phyloP scores from a whole-genome alignment of 306 rosid genomes.

The Dalbergia cultrata region DNA sequence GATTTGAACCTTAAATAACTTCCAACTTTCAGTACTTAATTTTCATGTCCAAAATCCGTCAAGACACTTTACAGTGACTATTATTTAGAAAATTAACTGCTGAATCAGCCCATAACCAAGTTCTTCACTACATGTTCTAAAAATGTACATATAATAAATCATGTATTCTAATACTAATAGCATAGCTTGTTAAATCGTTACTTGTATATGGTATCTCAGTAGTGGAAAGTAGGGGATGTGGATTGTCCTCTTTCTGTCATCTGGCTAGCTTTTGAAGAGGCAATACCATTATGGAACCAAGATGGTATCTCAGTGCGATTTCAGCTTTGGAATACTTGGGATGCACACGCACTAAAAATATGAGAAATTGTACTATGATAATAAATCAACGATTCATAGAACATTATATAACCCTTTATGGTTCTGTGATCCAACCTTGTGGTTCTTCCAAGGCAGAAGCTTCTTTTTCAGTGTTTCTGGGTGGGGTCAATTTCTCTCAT shows the following conservation, averaged over 20 bases:
- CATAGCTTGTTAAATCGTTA: not conserved
- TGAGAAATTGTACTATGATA: conserved; percentile 2
- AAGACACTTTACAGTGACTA: not conserved
- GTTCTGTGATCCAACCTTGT: conserved; percentile 35
- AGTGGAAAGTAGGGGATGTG: conserved; percentile 22
- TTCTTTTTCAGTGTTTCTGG: conserved; percentile 24
- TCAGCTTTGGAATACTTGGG: conserved; percentile 52
- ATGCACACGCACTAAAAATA: conserved; percentile 25
- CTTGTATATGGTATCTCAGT: not conserved
- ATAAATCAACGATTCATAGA: conserved; percentile 5
- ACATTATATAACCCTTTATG: not conserved
- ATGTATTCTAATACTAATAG: not conserved
- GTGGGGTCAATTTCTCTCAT: conserved; percentile 43
- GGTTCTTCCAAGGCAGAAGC: conserved; percentile 39
- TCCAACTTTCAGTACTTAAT: not conserved
- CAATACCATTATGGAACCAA: conserved; percentile 49
- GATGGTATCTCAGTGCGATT: conserved; percentile 44
- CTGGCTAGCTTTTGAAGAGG: conserved; percentile 44
- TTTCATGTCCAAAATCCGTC: not conserved
- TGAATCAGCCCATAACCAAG: not conserved
- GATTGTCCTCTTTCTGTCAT: not conserved
- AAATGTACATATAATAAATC: not conserved
- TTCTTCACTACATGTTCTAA: not conserved
- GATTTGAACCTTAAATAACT: not conserved
- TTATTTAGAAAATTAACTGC: not conserved